phyloP scores from a whole-genome alignment of 768 basidiomycete genomes.

The Hemileccinum rubropunctum region DNA sequence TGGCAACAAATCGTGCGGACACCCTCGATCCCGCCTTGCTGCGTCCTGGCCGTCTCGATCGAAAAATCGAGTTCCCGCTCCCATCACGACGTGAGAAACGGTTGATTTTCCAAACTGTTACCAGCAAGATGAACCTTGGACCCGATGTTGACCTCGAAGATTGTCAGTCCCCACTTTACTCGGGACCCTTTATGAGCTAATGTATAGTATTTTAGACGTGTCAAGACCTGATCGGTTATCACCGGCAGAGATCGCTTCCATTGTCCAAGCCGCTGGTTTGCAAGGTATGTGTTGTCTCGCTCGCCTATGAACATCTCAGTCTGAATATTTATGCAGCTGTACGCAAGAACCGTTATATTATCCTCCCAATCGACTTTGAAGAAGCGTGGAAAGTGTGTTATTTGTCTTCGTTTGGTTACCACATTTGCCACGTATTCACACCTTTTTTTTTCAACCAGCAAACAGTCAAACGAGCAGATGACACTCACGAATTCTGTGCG shows the following conservation, averaged over 20 bases:
- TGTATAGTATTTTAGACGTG: conserved; percentile 58
- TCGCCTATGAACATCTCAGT: not conserved
- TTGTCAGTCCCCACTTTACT: conserved; percentile 54
- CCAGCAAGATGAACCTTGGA: conserved; percentile 95
- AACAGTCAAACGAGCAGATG: conserved; percentile 94
- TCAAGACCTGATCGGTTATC: conserved; percentile 95
- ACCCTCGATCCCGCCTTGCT: conserved; percentile 97
- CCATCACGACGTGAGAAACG: conserved; percentile 94
- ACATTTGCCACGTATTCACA: conserved; percentile 32
- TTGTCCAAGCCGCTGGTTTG: conserved; percentile 95
- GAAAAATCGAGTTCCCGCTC: conserved; percentile 98
- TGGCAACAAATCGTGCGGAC: conserved; percentile 99
- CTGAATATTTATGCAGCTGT: conserved; percentile 52
- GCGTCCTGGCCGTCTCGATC: conserved; percentile 94
- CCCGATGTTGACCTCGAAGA: conserved; percentile 99
- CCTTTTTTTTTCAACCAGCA: conserved; percentile 55
- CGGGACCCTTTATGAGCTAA: conserved; percentile 11
- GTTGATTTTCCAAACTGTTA: conserved; percentile 96
- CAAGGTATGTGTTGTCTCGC: conserved; percentile 58
- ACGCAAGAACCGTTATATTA: conserved; percentile 96
- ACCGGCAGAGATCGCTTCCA: conserved; percentile 92
- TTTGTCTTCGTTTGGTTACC: conserved; percentile 49
- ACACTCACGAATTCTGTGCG: conserved; percentile 95
- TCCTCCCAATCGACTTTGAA: conserved; percentile 96
- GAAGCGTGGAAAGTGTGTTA: conserved; percentile 97